These are phyloP conservation scores for Naganishia randhawae DNA, from an alignment of 768 basidiomycete species.

Conservation along the genomic window DNA sequence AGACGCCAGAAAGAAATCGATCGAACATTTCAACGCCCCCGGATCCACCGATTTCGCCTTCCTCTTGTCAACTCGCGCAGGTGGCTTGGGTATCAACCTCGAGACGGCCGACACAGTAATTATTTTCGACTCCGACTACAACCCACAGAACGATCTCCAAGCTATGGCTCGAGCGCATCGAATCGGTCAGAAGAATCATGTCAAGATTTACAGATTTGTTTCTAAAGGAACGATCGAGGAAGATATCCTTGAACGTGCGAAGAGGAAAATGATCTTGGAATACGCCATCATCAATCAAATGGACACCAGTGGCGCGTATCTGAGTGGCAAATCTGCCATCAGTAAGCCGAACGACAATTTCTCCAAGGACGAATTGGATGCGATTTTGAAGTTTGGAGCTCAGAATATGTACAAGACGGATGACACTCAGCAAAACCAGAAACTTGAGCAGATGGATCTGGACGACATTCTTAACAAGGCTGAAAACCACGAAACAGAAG, in stretches of 20 bases:
- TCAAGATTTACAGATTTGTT: constrained; percentile 96
- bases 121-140: constrained; percentile 98
- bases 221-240: constrained; percentile 99
- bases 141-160: constrained; percentile 96
- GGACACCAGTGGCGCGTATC: constrained; percentile 96
- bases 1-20: constrained; percentile 87
- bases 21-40: constrained; percentile 92
- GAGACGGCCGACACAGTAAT: constrained; percentile 99
- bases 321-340: constrained; percentile 69
- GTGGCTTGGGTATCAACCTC: constrained; percentile 95
- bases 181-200: constrained; percentile 97
- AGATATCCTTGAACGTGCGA: constrained; percentile 93
- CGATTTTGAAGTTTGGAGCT: constrained; percentile 97
- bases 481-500: constrained; percentile 92
- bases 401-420: constrained; percentile 99
- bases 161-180: constrained; percentile 99
- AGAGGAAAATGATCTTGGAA: constrained; percentile 99
- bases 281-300: constrained; percentile 99
- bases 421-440: constrained; percentile 83
- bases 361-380: constrained; percentile 87
- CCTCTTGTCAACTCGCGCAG: constrained; percentile 90
- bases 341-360: constrained; percentile 47
- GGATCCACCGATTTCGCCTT: constrained; percentile 95
- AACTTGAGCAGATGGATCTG: constrained; percentile 97
- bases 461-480: constrained; percentile 96